Conservation (phyloP, 768 basidiomycete genomes). For the Tulasnella sp. region DNA sequence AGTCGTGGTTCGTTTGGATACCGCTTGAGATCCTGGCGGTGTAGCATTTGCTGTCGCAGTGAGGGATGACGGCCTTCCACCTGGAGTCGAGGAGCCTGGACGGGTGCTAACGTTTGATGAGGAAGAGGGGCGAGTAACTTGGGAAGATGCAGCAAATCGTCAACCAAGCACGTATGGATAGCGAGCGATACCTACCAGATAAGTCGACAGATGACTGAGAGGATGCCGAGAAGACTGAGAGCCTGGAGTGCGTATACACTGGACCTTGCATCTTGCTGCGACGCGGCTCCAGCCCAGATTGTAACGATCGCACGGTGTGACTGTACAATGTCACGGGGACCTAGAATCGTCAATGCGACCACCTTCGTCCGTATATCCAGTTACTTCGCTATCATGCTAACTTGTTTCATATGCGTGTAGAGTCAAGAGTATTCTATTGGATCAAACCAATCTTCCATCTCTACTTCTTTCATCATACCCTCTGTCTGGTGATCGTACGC, state of each 20-base stretch:
- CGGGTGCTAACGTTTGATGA: constrained; percentile 4
- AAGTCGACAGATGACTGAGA: constrained; percentile 29
- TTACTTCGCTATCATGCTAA: no score
- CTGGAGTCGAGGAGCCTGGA: constrained; percentile 4
- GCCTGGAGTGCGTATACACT: constrained; percentile 18
- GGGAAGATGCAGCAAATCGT: neutral
- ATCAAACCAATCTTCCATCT: no score
- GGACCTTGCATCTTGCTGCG: constrained; percentile 8
- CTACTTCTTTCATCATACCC: no score
- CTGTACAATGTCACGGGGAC: no score
- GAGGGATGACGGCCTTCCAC: constrained; percentile 25
- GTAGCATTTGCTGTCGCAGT: neutral
- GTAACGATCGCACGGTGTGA: no score
- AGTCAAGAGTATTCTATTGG: no score
- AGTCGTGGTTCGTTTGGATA: constrained; percentile 44
- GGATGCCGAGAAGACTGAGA: constrained; percentile 22
- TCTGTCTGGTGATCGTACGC: neutral
- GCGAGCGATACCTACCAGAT: neutral
- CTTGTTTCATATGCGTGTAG: no score
- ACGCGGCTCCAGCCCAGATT: no score
- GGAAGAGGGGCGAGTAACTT: neutral
- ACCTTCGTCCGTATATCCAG: no score
- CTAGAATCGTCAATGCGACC: no score
- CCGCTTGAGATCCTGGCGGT: neutral
- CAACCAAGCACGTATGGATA: neutral